Base-by-base conservation (phyloP, 208 protist genomes). In the Wallacemonas sp. region DNA sequence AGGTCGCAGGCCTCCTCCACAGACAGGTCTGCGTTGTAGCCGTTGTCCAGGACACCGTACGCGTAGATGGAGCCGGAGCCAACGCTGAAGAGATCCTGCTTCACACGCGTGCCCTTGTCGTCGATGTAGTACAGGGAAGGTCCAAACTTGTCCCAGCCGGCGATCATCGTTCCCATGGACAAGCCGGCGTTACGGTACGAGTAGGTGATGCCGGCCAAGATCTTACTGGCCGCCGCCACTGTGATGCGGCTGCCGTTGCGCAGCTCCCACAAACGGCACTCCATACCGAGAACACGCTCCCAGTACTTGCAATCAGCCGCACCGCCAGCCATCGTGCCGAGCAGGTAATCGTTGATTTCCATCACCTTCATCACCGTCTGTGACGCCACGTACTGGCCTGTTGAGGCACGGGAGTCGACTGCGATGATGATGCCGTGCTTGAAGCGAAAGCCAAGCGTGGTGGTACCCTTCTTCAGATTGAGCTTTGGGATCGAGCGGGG, bases 251-350 rank as follows among this genome's bases (percentile, higher is more conserved):
- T 82, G 68, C 97, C 96, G 72, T 99, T 99, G 73, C 97, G 86
- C 45, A 97, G 73, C 79, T 96, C 88, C 85, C 88, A 97, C 24
- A 96, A 82, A 46, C 97, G 86, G 78, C 97, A 99, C 68, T 97
- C 87, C 76, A 93, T 87, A 17, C 95, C 95, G 5, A 99, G 89
- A 31, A 98, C 90, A 34, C 99, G 86, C 75, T 99, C 95, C 99
- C 99, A 99, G 87, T 97, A 99, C 62, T 96, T 84, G 87, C 99
- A 99, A 80, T 99, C 99, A 2, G 99, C 99, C 27, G 99, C 99
- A 85, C 99, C 99, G 63, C 97, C 97, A 47, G 99, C 99, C 98
- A 99, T 99, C 9, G 99, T 99, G 44, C 99, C 99, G 8, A 99
- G 82, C 8, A 99, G 75, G 75, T 98, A 98, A 33, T 98, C 94